Conservation (phyloP, 306 rosid species). For the Vicia faba region DNA sequence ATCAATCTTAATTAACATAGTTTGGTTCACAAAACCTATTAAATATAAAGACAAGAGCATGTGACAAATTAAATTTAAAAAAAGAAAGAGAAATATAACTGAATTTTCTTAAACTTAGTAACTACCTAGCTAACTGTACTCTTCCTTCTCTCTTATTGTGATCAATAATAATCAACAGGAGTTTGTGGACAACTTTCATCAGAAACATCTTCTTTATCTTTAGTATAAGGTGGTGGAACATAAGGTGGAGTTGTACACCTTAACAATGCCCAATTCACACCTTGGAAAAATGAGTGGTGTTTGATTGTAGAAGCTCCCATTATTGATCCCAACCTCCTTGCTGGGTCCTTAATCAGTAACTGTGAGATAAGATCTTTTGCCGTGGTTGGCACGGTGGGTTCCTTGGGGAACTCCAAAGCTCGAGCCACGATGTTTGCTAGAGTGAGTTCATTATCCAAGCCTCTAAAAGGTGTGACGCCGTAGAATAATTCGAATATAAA, state of each 20-base stretch:
- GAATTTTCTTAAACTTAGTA: conserved; percentile 19
- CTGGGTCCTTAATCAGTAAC: conserved; percentile 54
- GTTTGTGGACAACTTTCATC: conserved; percentile 63
- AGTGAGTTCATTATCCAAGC: conserved; percentile 55
- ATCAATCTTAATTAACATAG: conserved; percentile 31
- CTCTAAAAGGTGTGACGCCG: conserved; percentile 59
- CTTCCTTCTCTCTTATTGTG: neutral
- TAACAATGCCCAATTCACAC: conserved; percentile 63
- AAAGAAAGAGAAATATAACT: neutral
- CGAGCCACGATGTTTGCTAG: conserved; percentile 64
- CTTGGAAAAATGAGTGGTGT: conserved; percentile 54
- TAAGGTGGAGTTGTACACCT: conserved; percentile 57
- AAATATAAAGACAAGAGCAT: conserved; percentile 25
- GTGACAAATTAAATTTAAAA: conserved; percentile 8
- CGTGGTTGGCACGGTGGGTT: conserved; percentile 53
- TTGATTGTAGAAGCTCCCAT: conserved; percentile 58
- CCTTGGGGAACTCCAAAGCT: conserved; percentile 66
- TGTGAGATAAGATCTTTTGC: conserved; percentile 60
- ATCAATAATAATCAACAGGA: conserved; percentile 65
- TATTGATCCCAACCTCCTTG: conserved; percentile 50
- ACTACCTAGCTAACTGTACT: conserved; percentile 28
- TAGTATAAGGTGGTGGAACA: conserved; percentile 58
- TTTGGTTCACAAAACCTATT: conserved; percentile 34
- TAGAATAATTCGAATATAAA: conserved; percentile 58
- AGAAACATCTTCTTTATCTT: conserved; percentile 42